phyloP scores from a whole-genome alignment of 2,329 filamentous ascomycete species.

The Fusarium siculi region DNA sequence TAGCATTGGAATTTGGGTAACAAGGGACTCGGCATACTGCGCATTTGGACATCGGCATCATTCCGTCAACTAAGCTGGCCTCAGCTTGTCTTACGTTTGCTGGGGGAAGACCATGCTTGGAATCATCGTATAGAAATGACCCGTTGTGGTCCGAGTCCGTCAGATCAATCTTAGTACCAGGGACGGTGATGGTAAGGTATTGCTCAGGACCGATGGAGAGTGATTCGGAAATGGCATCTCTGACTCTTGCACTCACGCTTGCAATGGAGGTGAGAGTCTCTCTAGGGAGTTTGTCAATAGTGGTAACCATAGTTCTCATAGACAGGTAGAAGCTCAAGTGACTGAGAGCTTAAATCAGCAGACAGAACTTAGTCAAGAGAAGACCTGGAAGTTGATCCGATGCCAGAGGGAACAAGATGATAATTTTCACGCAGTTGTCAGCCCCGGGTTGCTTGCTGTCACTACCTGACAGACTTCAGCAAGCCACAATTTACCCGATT shows the following conservation, averaged over 20 bases:
- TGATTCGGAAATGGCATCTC: neutral
- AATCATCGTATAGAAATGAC: neutral
- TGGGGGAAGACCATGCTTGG: neutral
- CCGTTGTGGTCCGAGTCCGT: neutral
- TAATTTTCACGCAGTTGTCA: too few relatives aligned
- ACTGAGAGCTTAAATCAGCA: too few relatives aligned
- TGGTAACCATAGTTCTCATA: neutral
- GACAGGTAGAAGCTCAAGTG: neutral
- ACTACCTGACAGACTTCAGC: neutral
- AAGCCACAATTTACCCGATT: neutral
- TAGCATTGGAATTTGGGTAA: accelerated
- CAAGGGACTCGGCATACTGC: neutral
- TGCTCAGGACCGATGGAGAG: neutral
- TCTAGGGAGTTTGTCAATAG: accelerated
- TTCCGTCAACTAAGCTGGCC: neutral
- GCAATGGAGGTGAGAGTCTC: neutral
- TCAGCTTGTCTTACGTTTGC: neutral
- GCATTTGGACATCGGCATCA: neutral
- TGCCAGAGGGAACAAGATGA: accelerated
- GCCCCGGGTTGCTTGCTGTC: too few relatives aligned
- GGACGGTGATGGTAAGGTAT: neutral
- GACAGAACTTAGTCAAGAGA: too few relatives aligned
- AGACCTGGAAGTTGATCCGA: neutral
- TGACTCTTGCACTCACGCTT: neutral
- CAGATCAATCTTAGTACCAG: neutral